Evolutionary conservation across 2,329 filamentous ascomycete genomes (phyloP), one percentile per base, ranked within the genome.

Genomic region (Apiospora arundinis): DNA sequence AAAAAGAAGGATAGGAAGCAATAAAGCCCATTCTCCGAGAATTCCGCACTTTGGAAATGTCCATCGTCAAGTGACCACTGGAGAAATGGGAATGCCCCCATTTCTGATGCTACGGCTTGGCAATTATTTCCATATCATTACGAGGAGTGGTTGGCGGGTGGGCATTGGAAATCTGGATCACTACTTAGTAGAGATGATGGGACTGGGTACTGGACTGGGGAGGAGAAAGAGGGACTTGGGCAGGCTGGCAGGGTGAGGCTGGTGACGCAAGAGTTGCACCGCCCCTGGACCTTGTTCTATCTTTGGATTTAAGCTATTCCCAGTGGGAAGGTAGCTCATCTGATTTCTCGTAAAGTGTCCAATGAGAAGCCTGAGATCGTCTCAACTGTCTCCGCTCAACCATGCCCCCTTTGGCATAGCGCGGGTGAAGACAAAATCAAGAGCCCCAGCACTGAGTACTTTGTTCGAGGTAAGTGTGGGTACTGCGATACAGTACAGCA

Each of bases 261-360:
- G 56, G 56, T 63, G 56, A 63, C 56, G 56, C 56, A n/a, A 63
- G 32, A 63, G 56, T 63, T 40, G 56, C 56, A 63, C 32, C 56
- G 56, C 56, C 56, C 56, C 56, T 63, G 28, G 56, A 40, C 18
- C 32, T n/a, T 63, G 28, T 23, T 68, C 71, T 72, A 72, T 72
- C 71, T 72, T 72, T 72, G 69, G 71, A 72, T 71, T 70, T 72
- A 46, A 37, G 44, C 67, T 71, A 63, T 68, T 46, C 42, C 65
- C 40, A 44, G 65, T 44, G 65, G 25, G 28, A 63, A 63, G 56
- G 45, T 69, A 69, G 67, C 48, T 48, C 67, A 56, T 37, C 32
- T 46, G 65, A 16, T 69, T 56, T 44, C 45, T 56, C 67, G 67
- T 69, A 69, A 69, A 69, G 1, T 28, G n/a, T 18, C 67, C 67